Base-by-base conservation (phyloP, 1,284 basidiomycete species). In the Marasmius sp. region DNA sequence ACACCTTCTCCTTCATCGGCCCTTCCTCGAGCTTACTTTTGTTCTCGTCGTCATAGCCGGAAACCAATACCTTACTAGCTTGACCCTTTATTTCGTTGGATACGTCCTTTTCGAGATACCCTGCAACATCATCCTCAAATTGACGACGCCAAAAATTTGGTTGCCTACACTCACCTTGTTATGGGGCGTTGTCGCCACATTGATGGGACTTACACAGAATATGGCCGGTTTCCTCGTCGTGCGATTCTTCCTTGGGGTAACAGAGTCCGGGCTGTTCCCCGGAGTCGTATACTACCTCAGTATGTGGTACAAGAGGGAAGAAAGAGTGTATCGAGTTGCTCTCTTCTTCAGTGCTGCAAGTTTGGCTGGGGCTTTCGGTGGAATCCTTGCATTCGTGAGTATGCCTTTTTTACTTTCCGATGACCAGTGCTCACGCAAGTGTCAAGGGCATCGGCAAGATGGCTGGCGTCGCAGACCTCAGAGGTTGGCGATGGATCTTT, bases 401-500 rank as follows among this genome's bases (percentile, higher is more conserved):
- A 49, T 33, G 22, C 3, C 41, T n/a, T 11, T 18, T 20, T 58
- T 43, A 8, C 18, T 53, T 18, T 14, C 22, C 54, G 52, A 37
- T 59, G n/a, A 43, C 11, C 55, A 85, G 83, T 87, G 8, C 74
- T 89, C 14, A 83, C 87, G 45, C 82, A 83, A 83, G n/a, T 87
- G 83, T 2, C 27, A 27, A 81, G 37, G 84, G 78, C 1, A 90
- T 90, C 38, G 78, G 79, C 10, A 87, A 90, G 51, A 88, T 89
- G 87, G 75, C 89, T 64, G 87, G 86, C 12, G 70, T 91, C 33
- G 88, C 82, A 2, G 84, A 86, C 58, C 33, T 52, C 37, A 18
- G 48, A 76, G 77, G 72, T 10, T 84, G 82, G 81, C 77, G 81
- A 12, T 88, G 87, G 87, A 89, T 91, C 59, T 90, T 92, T 73